A percentile compares a stretch with the other conserved stretches of the same genome.
Conservation (phyloP, 352 stramenopile genomes). For the Pythium plurisporium region DNA sequence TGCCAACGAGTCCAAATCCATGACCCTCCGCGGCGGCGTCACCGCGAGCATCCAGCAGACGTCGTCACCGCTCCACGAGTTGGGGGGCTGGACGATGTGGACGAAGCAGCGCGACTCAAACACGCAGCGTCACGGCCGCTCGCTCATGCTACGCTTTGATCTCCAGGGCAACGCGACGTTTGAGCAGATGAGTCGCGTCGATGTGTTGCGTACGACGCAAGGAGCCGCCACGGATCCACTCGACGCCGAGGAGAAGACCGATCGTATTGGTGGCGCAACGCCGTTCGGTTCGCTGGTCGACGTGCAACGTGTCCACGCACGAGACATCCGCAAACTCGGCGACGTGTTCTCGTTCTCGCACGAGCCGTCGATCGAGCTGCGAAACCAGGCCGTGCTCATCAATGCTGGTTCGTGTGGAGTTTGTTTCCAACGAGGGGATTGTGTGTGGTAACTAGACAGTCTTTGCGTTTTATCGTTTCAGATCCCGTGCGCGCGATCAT, state of each 20-base stretch:
- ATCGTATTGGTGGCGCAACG: not conserved
- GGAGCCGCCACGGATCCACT: slow-evolving; percentile 27
- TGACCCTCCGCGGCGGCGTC: slow-evolving; percentile 7
- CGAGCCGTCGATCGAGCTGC: slow-evolving; percentile 68
- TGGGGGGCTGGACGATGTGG: too few relatives aligned
- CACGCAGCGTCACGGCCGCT: slow-evolving; percentile 8
- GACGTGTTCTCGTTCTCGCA: slow-evolving; percentile 71
- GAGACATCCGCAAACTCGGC: slow-evolving; percentile 72
- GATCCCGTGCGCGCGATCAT: slow-evolving; percentile 70
- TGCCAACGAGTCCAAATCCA: slow-evolving; percentile 6
- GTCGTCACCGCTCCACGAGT: too few relatives aligned
- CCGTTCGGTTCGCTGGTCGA: slow-evolving; percentile 20
- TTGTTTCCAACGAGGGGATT: not conserved
- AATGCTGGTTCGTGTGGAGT: slow-evolving; percentile 35
- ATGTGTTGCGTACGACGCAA: slow-evolving; percentile 61
- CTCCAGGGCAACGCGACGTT: slow-evolving; percentile 45
- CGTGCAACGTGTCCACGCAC: slow-evolving; percentile 57
- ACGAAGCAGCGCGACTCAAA: slow-evolving; percentile 8
- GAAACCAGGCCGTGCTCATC: slow-evolving; percentile 75
- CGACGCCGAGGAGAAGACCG: not conserved
- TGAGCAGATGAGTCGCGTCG: slow-evolving; percentile 55
- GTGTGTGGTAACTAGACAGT: not conserved
- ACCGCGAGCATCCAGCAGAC: slow-evolving; percentile 9
- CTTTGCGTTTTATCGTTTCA: not conserved
- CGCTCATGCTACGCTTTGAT: slow-evolving; percentile 39